phyloP scores from a whole-genome alignment of 176 grass and related monocot species.

The Triticum timopheevii region DNA sequence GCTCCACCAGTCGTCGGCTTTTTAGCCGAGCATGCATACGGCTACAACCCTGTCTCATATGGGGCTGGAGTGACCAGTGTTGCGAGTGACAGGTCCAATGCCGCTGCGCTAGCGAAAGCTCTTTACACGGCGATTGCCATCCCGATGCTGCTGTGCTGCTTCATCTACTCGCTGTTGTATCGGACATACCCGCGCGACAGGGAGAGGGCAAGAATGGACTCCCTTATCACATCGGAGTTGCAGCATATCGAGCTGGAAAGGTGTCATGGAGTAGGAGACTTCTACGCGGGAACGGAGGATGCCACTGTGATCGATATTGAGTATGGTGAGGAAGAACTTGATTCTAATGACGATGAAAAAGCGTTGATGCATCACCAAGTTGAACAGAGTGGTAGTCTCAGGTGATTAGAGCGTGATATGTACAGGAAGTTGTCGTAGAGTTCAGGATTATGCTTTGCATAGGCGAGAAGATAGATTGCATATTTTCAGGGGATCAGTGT shows the following conservation, averaged over 20 bases:
- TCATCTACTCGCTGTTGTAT: slow-evolving; percentile 79
- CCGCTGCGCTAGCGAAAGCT: slow-evolving; percentile 71
- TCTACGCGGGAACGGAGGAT: slow-evolving; percentile 27
- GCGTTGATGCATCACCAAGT: slow-evolving; percentile 34
- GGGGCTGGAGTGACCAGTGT: slow-evolving; percentile 7
- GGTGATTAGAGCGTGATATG: not conserved
- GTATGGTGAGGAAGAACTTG: slow-evolving; percentile 40
- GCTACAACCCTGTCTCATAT: slow-evolving; percentile 53
- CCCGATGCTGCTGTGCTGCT: slow-evolving; percentile 80
- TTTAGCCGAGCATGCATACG: slow-evolving; percentile 65
- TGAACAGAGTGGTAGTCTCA: slow-evolving; percentile 10
- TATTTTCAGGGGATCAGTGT: not conserved
- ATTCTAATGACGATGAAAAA: slow-evolving; percentile 36
- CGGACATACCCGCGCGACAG: slow-evolving; percentile 67
- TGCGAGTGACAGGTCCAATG: slow-evolving; percentile 53
- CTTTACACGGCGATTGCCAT: slow-evolving; percentile 72
- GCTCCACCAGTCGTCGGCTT: slow-evolving; percentile 73
- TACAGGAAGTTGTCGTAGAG: not conserved
- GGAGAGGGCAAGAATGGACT: slow-evolving; percentile 79
- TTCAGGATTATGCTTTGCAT: not conserved
- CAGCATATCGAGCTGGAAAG: slow-evolving; percentile 56
- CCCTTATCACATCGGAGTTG: slow-evolving; percentile 61
- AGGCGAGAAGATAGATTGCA: not conserved
- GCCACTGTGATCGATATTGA: slow-evolving; percentile 50
- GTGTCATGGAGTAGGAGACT: not conserved